phyloP scores from a whole-genome alignment of 2,329 filamentous ascomycete genomes.

The Fusarium ambrosium region DNA sequence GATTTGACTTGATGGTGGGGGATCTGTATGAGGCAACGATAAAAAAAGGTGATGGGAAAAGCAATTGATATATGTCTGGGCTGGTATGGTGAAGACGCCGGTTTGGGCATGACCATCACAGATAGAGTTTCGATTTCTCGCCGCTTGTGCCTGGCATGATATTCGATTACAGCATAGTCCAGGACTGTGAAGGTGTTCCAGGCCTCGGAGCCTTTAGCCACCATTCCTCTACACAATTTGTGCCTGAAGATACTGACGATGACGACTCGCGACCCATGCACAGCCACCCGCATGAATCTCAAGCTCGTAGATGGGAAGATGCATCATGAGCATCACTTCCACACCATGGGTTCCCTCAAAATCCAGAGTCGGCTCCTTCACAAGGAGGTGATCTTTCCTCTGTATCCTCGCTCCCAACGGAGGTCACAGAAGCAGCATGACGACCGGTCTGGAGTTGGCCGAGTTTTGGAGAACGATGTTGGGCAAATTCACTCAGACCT shows the following conservation, averaged over 20 bases:
- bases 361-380: background rate
- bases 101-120: background rate
- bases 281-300: background rate
- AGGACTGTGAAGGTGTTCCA: background rate
- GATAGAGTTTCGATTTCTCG: background rate
- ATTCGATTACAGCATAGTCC: background rate
- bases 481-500: background rate
- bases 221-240: background rate
- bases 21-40: background rate
- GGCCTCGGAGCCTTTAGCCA: background rate
- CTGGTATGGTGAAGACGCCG: background rate
- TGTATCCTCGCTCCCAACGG: background rate
- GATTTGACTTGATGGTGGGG: background rate
- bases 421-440: background rate
- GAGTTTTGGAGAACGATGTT: background rate
- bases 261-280: background rate
- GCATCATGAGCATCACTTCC: background rate
- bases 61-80: background rate
- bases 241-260: background rate
- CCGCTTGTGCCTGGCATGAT: background rate
- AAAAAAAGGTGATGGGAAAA: background rate
- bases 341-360: background rate
- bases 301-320: background rate
- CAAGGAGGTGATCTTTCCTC: background rate
- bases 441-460: background rate